Base-by-base conservation (phyloP, 805 yeast genomes). In the Myxozyma neglecta region DNA sequence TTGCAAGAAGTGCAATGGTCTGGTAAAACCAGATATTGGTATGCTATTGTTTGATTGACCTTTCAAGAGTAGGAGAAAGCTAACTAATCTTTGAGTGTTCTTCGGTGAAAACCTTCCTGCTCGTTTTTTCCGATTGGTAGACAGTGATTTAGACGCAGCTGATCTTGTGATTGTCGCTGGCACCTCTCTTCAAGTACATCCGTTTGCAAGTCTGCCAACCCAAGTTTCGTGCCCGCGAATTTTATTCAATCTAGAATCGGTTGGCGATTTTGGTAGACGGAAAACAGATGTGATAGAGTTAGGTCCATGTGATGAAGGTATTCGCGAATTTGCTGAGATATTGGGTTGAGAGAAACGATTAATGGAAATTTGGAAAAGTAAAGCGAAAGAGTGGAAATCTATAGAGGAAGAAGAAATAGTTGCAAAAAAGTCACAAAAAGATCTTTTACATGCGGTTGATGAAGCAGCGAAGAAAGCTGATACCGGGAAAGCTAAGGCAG, bases 111-210 rank as follows among this genome's bases (percentile, higher is more conserved):
- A 86, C 1, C 78, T 93, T 34, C 98, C 98, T 0, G 69, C 68
- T 1, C 76, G 77, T 58, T 89, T 91, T 70, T 92, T 88, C 73
- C 82, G 83, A 1, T 69, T 74, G 11, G 86, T 94, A 88, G 93
- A 87, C 3, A 66, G 72, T 13, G 88, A 85, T 68, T 71, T 81
- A 39, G 77, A 79, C 1, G 79, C 74, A 20, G 75, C 85, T 32
- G 90, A 87, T 68, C 72, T 92, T 34, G 90, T 90, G 0, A 83
- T 93, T 24, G 91, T 93, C 1, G 97, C 96, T 0, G 99, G 99
- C 0, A 90, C 97, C 0, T 89, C 97, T 0, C 80, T 93, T 44
- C 84, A 92, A 0, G 98, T 93, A 0, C 85, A 84, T 65, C 99
- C 99, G 1, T 93, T 93, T 80, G 97, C 97, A 0, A 79, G 85